Evolutionary conservation across 345 rosid species (phyloP).

Genomic region (Jatropha curcas): DNA sequence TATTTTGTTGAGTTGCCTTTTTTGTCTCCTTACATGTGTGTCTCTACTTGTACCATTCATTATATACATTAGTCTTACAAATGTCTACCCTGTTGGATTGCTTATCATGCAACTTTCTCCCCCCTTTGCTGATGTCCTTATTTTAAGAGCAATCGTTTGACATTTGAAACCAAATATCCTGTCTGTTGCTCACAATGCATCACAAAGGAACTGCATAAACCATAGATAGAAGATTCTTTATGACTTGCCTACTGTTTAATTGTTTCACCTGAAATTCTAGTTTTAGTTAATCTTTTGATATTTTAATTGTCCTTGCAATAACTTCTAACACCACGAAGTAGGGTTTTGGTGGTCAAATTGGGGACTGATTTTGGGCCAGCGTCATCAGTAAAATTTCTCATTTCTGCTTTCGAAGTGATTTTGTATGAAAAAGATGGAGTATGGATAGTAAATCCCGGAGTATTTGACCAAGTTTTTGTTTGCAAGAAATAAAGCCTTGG

Average conservation of each 20-base stretch:
- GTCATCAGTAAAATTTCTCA: no score
- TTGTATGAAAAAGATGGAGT: not conserved
- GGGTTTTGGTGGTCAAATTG: no score
- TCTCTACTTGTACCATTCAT: not conserved
- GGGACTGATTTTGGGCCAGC: no score
- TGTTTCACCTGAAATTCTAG: no score
- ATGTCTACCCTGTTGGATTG: constrained; percentile 2
- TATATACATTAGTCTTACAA: constrained; percentile 1
- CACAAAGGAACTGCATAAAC: not conserved
- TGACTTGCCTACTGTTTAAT: no score
- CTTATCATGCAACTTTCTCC: not conserved
- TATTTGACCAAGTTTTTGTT: not conserved
- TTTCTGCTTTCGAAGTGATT: not conserved
- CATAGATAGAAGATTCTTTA: not conserved
- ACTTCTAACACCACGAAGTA: no score
- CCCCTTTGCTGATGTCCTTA: not conserved
- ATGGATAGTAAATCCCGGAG: no score
- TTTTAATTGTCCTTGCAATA: no score
- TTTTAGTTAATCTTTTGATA: no score
- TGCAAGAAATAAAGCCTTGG: not conserved
- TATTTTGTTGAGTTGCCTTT: not conserved
- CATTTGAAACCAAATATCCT: not conserved
- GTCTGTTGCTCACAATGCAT: not conserved
- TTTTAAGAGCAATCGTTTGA: not conserved
- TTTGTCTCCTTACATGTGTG: not conserved